Percentiles rank a stretch among this genome's conserved stretches.
Conservation (phyloP, 2,329 filamentous ascomycete species). For the Pseudocercospora fuligena region DNA sequence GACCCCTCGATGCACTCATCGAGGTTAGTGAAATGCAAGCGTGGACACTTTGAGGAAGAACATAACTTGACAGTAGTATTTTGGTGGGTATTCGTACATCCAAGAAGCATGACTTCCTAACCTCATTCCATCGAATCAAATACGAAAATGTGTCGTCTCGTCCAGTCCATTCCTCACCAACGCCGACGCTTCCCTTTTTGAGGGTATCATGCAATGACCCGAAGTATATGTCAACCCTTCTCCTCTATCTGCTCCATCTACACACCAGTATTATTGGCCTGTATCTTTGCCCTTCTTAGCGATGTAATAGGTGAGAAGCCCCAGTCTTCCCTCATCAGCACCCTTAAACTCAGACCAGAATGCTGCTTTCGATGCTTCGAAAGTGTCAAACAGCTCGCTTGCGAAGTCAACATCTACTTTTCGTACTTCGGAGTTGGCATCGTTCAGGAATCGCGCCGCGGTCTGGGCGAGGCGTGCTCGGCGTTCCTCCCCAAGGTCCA, state of each 20-base stretch:
- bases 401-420: conserved; percentile 83
- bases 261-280: conserved; percentile 10
- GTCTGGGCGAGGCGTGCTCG: conserved; percentile 33
- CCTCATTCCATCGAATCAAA: background rate
- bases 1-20: background rate
- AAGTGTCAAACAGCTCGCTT: conserved; percentile 65
- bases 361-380: conserved; percentile 38
- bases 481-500: conserved; percentile 29
- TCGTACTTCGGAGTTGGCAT: conserved; percentile 40
- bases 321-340: conserved; percentile 74
- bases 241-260: background rate
- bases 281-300: conserved; percentile 60
- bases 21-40: background rate
- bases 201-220: conserved; percentile 6
- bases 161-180: background rate
- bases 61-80: background rate
- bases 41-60: background rate
- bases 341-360: conserved; percentile 70
- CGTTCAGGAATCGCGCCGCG: conserved; percentile 33
- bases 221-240: conserved; percentile 4
- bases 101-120: conserved; percentile 2
- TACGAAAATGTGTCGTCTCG: conserved; percentile 3
- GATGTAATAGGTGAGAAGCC: conserved; percentile 80
- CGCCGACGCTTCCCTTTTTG: conserved; percentile 9
- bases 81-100: conserved; percentile 1